Conservation (phyloP, 768 basidiomycete genomes). For the Tubosaeta brunneosetosa region DNA sequence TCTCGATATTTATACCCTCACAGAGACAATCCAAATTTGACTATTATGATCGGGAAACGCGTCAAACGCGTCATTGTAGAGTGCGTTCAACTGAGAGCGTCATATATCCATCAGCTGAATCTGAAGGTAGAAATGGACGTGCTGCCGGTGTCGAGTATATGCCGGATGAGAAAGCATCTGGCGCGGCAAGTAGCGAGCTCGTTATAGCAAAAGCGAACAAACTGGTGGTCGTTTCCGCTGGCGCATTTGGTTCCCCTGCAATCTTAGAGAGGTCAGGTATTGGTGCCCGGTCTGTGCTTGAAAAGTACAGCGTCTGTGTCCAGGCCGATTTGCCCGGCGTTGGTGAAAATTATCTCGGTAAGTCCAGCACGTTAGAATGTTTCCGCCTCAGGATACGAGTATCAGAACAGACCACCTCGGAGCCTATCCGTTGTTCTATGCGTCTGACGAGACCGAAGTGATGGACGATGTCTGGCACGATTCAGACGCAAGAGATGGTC, state of each 20-base stretch:
- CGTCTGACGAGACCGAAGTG: slow-evolving; percentile 42
- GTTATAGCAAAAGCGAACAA: slow-evolving; percentile 28
- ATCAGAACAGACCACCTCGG: slow-evolving; percentile 27
- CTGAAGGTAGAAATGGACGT: slow-evolving; percentile 26
- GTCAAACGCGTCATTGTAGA: slow-evolving; percentile 36
- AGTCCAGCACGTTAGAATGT: background rate
- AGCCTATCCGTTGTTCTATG: slow-evolving; percentile 17
- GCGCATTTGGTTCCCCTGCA: slow-evolving; percentile 52
- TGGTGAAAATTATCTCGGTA: slow-evolving; percentile 63
- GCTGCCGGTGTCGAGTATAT: slow-evolving; percentile 38
- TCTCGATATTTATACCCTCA: slow-evolving; percentile 37
- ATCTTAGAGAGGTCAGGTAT: slow-evolving; percentile 67
- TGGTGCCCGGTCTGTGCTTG: slow-evolving; percentile 47
- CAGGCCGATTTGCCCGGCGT: slow-evolving; percentile 71
- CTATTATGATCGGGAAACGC: slow-evolving; percentile 27
- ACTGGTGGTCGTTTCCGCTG: slow-evolving; percentile 48
- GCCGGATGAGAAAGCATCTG: slow-evolving; percentile 23
- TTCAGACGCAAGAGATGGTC: slow-evolving; percentile 37
- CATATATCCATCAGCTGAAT: background rate
- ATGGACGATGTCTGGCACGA: slow-evolving; percentile 43
- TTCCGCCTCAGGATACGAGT: background rate
- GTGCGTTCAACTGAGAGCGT: slow-evolving; percentile 16
- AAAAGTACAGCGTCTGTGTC: slow-evolving; percentile 41
- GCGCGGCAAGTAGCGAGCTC: slow-evolving; percentile 4
- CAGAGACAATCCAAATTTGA: slow-evolving; percentile 27